A percentile compares a stretch with the other conserved stretches of the same genome.
phyloP scores from a whole-genome alignment of 495 filamentous ascomycete genomes.

The Aspergillus steynii region DNA sequence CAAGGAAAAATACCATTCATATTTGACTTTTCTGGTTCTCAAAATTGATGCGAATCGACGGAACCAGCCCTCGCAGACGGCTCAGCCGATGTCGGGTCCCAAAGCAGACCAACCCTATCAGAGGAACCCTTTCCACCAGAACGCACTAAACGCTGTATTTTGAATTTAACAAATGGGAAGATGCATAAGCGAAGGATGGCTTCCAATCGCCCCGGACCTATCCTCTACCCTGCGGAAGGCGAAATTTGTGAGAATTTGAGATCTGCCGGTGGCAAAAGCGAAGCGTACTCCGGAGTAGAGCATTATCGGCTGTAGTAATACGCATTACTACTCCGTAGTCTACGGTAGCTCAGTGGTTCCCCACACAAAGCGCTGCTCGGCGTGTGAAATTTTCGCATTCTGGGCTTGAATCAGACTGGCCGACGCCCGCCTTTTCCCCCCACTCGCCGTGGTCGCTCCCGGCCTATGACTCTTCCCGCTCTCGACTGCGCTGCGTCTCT shows the following conservation, averaged over 20 bases:
- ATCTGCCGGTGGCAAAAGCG: too few species aligned
- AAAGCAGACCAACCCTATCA: neutral
- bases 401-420: constrained; percentile 16
- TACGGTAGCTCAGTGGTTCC: constrained; percentile 9
- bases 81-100: neutral
- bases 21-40: too few species aligned
- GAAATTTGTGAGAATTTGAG: too few species aligned
- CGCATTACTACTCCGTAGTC: constrained; percentile 6
- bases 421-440: constrained; percentile 13
- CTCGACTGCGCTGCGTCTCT: constrained; percentile 1
- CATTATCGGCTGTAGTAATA: constrained; percentile 12
- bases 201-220: neutral
- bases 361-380: constrained; percentile 22
- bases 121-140: neutral
- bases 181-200: constrained; percentile 1
- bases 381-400: constrained; percentile 29
- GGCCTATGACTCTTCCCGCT: constrained; percentile 28
- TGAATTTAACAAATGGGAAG: neutral
- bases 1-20: too few species aligned
- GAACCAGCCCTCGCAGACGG: too few species aligned
- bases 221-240: too few species aligned
- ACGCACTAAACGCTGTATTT: neutral
- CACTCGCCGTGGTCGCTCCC: constrained; percentile 23
- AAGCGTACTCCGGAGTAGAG: neutral
- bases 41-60: too few species aligned